phyloP scores from a whole-genome alignment of 805 yeast species.

The Ogataea trehaloabstinens region DNA sequence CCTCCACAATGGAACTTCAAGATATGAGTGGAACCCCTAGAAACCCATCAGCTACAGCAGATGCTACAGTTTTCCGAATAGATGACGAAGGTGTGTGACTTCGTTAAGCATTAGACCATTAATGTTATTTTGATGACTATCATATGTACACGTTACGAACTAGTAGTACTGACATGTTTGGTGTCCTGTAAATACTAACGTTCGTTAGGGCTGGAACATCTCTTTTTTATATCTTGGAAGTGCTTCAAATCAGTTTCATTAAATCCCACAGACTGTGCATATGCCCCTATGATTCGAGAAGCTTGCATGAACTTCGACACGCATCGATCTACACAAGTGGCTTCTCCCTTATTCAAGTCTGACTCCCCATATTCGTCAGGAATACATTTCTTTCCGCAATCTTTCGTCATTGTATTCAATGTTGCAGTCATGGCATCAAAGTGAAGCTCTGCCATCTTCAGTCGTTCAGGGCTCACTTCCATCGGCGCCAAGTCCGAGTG shows the following conservation, averaged over 20 bases:
- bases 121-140: neutral
- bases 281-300: constrained; percentile 59
- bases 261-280: constrained; percentile 43
- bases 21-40: constrained; percentile 8
- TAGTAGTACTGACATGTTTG: neutral
- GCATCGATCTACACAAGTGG: constrained; percentile 81
- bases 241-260: constrained; percentile 40
- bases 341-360: constrained; percentile 83
- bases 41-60: neutral
- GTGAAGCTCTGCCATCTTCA: constrained; percentile 65
- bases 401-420: constrained; percentile 45
- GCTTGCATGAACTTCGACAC: constrained; percentile 78
- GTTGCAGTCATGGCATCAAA: constrained; percentile 61
- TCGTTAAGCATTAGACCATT: constrained; percentile 1
- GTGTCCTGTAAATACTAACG: neutral
- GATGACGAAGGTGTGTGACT: constrained; percentile 5
- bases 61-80: neutral
- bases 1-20: constrained; percentile 13
- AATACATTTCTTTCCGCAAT: constrained; percentile 76
- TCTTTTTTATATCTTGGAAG: constrained; percentile 25
- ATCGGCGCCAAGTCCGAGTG: constrained; percentile 39
- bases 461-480: constrained; percentile 56
- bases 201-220: constrained; percentile 11
- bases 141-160: neutral
- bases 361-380: constrained; percentile 83